Evolutionary conservation across 495 filamentous ascomycete species (phyloP).

Genomic region (Acidomyces sp.): DNA sequence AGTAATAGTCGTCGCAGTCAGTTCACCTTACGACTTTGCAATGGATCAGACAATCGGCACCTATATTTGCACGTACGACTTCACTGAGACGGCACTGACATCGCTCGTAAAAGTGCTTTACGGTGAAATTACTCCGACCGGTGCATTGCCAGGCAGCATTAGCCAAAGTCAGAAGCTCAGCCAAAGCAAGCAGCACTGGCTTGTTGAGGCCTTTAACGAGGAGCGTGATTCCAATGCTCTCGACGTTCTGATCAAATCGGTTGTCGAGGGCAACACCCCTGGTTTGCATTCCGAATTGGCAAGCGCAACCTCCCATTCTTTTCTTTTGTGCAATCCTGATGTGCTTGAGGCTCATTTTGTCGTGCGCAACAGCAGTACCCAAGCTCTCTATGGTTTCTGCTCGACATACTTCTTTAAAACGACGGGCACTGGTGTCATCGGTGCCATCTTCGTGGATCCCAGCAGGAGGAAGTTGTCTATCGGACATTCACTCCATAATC

Average conservation of each 20-base stretch:
- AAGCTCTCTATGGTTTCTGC: conserved; percentile 77
- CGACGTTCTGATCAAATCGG: conserved; percentile 49
- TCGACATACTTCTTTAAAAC: conserved; percentile 67
- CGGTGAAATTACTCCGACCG: conserved; percentile 60
- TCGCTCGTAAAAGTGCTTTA: conserved; percentile 70
- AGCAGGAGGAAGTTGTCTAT: conserved; percentile 71
- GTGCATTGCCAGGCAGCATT: conserved; percentile 64
- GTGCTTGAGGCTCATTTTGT: conserved; percentile 75
- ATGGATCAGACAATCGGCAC: conserved; percentile 72
- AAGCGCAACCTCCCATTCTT: conserved; percentile 58
- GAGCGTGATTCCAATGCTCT: conserved; percentile 60
- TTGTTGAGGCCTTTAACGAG: conserved; percentile 72
- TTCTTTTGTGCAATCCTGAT: conserved; percentile 52
- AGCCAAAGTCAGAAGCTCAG: conserved; percentile 69
- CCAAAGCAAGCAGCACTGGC: conserved; percentile 75
- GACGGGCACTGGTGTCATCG: conserved; percentile 60
- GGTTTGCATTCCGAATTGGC: conserved; percentile 46
- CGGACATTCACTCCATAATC: conserved; percentile 68
- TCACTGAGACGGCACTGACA: conserved; percentile 76
- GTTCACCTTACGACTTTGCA: conserved; percentile 90
- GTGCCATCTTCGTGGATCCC: conserved; percentile 72
- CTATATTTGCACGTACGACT: conserved; percentile 87
- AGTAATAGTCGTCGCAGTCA: conserved; percentile 74
- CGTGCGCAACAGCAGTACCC: conserved; percentile 80
- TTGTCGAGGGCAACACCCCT: conserved; percentile 45